Evolutionary conservation across 176 grass and related monocot genomes (phyloP).

Genomic region (Elymus sibiricus): DNA sequence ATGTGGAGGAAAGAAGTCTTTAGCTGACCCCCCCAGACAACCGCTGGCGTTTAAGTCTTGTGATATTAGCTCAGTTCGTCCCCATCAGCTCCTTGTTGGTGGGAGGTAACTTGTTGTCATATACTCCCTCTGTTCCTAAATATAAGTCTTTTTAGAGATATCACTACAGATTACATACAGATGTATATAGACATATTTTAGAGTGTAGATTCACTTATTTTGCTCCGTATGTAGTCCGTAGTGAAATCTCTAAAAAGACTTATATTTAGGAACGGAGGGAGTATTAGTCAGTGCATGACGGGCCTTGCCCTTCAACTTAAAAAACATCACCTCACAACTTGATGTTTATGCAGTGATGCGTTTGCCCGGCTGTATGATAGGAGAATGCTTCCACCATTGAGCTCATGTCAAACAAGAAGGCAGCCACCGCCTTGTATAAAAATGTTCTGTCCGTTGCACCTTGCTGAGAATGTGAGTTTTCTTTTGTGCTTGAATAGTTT

Average conservation of each 20-base stretch:
- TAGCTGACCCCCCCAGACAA: slow-evolving; percentile 68
- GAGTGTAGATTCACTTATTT: too few species aligned
- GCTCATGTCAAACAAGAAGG: slow-evolving; percentile 64
- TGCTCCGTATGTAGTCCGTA: too few species aligned
- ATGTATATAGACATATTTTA: too few species aligned
- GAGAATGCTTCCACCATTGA: slow-evolving; percentile 87
- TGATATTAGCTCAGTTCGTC: slow-evolving; percentile 85
- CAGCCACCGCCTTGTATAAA: slow-evolving; percentile 74
- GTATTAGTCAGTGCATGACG: neutral
- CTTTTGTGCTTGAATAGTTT: slow-evolving; percentile 29
- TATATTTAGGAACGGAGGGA: too few species aligned
- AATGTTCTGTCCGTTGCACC: slow-evolving; percentile 87
- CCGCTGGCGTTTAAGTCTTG: slow-evolving; percentile 80
- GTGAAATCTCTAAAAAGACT: too few species aligned
- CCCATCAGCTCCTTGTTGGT: slow-evolving; percentile 92
- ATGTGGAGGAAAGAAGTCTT: slow-evolving; percentile 78
- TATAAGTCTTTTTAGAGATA: too few species aligned
- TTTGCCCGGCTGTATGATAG: slow-evolving; percentile 91
- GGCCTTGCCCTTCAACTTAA: slow-evolving; percentile 14
- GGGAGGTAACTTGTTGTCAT: slow-evolving; percentile 64
- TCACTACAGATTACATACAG: too few species aligned
- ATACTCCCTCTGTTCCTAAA: too few species aligned
- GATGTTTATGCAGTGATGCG: slow-evolving; percentile 60
- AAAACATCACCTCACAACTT: neutral
- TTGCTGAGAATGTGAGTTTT: slow-evolving; percentile 75